Percentiles rank a stretch among this genome's conserved stretches.
phyloP scores from a whole-genome alignment of 2,329 filamentous ascomycete species.

The Drechslerella dactyloides region DNA sequence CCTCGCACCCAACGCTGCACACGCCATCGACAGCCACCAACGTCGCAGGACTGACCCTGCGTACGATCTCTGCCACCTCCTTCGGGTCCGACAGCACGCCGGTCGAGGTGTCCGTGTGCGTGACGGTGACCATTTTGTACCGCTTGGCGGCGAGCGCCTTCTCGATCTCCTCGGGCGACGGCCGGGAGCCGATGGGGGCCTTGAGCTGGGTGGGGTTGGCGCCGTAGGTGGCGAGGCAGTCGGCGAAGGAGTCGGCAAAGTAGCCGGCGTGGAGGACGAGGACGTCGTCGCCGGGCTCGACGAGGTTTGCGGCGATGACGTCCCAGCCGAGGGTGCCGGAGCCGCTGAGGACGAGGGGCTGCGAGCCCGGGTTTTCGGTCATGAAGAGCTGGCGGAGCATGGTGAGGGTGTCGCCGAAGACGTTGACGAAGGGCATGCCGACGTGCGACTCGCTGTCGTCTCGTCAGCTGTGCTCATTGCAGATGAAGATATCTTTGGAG shows the following conservation, averaged over 20 bases:
- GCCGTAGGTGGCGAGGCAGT: conserved; percentile 90
- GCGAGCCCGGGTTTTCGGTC: conserved; percentile 77
- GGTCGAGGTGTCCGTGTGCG: conserved; percentile 96
- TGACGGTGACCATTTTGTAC: conserved; percentile 93
- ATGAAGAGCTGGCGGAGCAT: conserved; percentile 94
- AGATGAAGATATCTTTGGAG: background rate
- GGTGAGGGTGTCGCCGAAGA: conserved; percentile 86
- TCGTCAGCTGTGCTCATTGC: conserved; percentile 17
- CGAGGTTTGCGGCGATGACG: conserved; percentile 88
- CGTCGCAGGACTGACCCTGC: conserved; percentile 85
- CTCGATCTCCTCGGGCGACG: conserved; percentile 86
- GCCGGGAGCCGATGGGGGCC: conserved; percentile 84
- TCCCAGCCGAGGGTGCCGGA: conserved; percentile 98
- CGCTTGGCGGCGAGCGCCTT: conserved; percentile 84
- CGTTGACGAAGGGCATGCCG: conserved; percentile 82
- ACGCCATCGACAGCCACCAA: conserved; percentile 93
- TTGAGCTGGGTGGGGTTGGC: conserved; percentile 88
- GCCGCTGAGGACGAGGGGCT: conserved; percentile 91
- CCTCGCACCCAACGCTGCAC: conserved; percentile 94
- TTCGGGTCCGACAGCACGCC: conserved; percentile 93
- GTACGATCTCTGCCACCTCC: conserved; percentile 79
- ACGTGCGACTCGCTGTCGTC: conserved; percentile 84
- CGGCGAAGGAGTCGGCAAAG: conserved; percentile 92
- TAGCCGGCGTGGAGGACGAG: conserved; percentile 92
- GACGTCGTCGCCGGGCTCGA: conserved; percentile 86